Evolutionary conservation across 257 asterid species (phyloP), one percentile per base, ranked within the genome.

Genomic region (Cynanchum wilfordii): DNA sequence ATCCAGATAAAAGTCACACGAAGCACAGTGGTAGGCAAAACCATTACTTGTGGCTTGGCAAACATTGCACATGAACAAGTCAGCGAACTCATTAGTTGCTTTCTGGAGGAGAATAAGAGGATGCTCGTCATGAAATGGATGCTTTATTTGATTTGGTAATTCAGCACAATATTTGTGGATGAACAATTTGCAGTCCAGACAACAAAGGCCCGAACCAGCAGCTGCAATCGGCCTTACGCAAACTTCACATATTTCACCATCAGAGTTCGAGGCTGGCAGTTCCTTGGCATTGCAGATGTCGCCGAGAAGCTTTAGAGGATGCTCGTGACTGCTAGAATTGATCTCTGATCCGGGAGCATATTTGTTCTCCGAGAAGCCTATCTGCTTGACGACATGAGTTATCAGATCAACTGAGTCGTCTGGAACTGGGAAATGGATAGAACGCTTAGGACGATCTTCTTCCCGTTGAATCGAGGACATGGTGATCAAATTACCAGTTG

Each of bases 331-430:
- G 44, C 51, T 49, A 27, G 33, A 44, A 8, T 10, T 30, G n/a
- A 51, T 29, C 62, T 51, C 73, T 25, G 33, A 40, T 44, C 33
- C 24, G 19, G 45, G 50, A 19, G 63, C 16, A 17, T 29, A 45
- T 68, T 68, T 40, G 16, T 47, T 29, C 3, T 2, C 52, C 52
- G 5, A 10, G 52, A 49, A 9, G n/a, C 59, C 49, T 24, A 49
- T 49, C 59, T 24, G 44, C 57, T 49, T 49, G 1, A 19, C 24
- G 15, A 65, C 27, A 20, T 65, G 70, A n/a, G 52, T 38, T 15
- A 65, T n/a, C 52, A 68, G 29, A 25, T 68, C 73, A 69, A 16
- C 25, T 2, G 73, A 69, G 30, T 69, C 62, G 54, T 69, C 73
- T 30, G 62, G 73, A 58, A 51, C 63, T 5, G 63, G 73, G 62